phyloP scores from a whole-genome alignment of 164 flowering plant genomes.

The Litsea cubeba region DNA sequence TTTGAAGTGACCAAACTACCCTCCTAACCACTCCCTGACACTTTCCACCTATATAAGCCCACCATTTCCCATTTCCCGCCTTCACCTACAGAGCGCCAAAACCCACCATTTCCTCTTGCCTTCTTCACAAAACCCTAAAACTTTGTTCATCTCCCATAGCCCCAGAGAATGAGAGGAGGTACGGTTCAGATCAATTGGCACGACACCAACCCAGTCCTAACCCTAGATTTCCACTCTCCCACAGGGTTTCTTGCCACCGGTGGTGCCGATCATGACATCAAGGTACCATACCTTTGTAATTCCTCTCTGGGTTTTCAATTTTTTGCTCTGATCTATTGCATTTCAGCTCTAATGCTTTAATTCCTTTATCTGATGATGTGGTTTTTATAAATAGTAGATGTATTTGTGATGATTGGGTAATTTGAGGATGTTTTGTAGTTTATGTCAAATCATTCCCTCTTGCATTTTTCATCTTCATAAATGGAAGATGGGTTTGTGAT shows the following conservation, averaged over 20 bases:
- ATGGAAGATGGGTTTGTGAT: neutral
- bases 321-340: neutral
- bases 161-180: conserved; percentile 67
- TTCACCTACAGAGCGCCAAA: neutral
- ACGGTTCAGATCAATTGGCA: conserved; percentile 97
- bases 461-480: neutral
- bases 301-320: neutral
- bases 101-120: neutral
- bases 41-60: neutral
- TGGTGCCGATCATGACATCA: conserved; percentile 92
- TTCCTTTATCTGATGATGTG: neutral
- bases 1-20: neutral
- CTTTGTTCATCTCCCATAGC: neutral
- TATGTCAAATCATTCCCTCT: no score
- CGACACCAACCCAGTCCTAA: conserved; percentile 76
- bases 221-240: conserved; percentile 84
- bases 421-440: neutral
- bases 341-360: neutral
- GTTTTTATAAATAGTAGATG: neutral
- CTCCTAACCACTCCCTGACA: neutral
- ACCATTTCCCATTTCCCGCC: conserved; percentile 8
- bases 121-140: neutral
- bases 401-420: neutral
- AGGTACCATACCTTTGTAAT: conserved; percentile 35
- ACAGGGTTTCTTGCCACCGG: conserved; percentile 88